phyloP scores from a whole-genome alignment of 345 rosid genomes.

The Ceriops decandra region DNA sequence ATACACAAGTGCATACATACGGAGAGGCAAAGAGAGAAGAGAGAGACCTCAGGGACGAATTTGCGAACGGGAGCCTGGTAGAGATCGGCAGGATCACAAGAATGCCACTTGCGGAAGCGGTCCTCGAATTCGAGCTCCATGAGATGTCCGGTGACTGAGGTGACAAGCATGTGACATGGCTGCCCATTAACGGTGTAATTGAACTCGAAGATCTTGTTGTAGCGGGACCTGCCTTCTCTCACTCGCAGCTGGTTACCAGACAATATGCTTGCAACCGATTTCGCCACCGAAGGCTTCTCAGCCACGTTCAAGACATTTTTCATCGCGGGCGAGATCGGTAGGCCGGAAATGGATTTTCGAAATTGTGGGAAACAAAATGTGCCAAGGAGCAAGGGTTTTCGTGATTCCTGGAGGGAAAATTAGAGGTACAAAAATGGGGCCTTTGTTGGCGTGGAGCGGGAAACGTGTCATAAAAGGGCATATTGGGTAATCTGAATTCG shows the following conservation, averaged over 20 bases:
- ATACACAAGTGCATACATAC: too few relatives aligned
- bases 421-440: too few relatives aligned
- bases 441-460: too few relatives aligned
- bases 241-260: slow-evolving; percentile 62
- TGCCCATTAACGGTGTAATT: slow-evolving; percentile 72
- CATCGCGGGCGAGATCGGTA: slow-evolving; percentile 17
- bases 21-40: not conserved
- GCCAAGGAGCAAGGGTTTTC: too few relatives aligned
- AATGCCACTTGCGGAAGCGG: slow-evolving; percentile 90
- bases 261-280: slow-evolving; percentile 69
- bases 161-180: slow-evolving; percentile 81
- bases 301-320: slow-evolving; percentile 81
- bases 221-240: slow-evolving; percentile 90
- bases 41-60: slow-evolving; percentile 69
- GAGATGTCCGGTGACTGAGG: slow-evolving; percentile 92
- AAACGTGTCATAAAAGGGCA: too few relatives aligned
- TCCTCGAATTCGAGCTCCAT: slow-evolving; percentile 95
- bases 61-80: slow-evolving; percentile 76
- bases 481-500: too few relatives aligned
- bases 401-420: too few relatives aligned
- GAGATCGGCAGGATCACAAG: slow-evolving; percentile 89
- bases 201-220: slow-evolving; percentile 92
- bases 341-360: slow-evolving; percentile 9
- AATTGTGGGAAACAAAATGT: not conserved
- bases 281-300: slow-evolving; percentile 99